Evolutionary conservation across 305 asterid species (phyloP), one percentile per base, ranked within the genome.

Genomic region (Fraxinus paxiana): DNA sequence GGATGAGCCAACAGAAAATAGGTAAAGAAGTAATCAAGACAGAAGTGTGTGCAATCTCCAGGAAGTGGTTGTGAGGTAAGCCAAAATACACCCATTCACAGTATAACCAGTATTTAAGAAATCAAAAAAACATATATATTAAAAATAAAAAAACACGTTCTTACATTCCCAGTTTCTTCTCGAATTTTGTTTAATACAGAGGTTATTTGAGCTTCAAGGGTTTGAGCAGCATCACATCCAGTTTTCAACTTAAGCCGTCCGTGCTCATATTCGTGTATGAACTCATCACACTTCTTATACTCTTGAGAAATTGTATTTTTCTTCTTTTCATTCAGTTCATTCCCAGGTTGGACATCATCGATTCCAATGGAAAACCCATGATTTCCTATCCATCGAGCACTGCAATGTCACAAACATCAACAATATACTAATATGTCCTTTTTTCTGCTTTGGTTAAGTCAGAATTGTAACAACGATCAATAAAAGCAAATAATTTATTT

Each of bases 381-480:
- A 85, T 96, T 92, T 86, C 99, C 99, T 75, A 96, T 96, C 99
- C 98, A 96, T 80, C 99, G 90, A 76, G 99, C 98, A 89, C 99
- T 96, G 86, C 31, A 78, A 83, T 78, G 87, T 84, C 63, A 81
- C 72, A 81, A 78, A 83, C 20, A 61, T 73, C 67, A 83, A 80
- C 51, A 72, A 26, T 34, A 34, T 24, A 73, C 61, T 54, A 67
- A 0, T 67, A 7, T 67, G 37, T 67, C 35, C 73, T 67, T 67
- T 67, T 28, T 63, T 12, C 73, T 67, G 33, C 35, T 67, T 28
- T 67, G 18, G 38, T 26, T 13, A 67, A 81, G 72, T 31, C 35
- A 8, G 8, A 77, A 15, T 31, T 77, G 15, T 56, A 34, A 61
- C 43, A 46, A 46, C 18, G 13, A 67, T 10, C 15, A 26, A 65